Conservation (phyloP, 148 eudicot genomes). For the Spergularia bocconei region DNA sequence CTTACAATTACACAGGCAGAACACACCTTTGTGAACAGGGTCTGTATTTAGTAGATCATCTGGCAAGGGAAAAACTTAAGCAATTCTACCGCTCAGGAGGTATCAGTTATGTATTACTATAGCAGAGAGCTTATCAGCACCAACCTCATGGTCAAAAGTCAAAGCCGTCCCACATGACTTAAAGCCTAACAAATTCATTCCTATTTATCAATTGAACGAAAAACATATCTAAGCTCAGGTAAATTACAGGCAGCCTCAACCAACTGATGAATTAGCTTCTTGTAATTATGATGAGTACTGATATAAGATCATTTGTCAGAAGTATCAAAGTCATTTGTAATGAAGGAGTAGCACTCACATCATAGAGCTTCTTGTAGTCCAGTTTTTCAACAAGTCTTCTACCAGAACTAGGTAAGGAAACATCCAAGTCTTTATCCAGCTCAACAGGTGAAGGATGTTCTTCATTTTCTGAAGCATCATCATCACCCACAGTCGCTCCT, state of each 20-base stretch:
- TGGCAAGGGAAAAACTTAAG: no score
- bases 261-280: background rate
- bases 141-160: background rate
- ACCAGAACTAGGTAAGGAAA: conserved; percentile 36
- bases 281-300: background rate
- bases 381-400: conserved; percentile 64
- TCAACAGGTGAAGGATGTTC: conserved; percentile 27
- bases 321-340: conserved; percentile 5
- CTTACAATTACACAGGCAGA: background rate
- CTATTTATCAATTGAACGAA: background rate
- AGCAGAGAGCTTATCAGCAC: background rate
- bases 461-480: conserved; percentile 26
- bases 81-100: background rate
- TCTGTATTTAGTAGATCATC: no score
- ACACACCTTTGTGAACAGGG: no score
- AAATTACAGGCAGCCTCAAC: conserved; percentile 1
- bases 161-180: no score
- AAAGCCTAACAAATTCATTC: background rate
- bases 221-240: conserved; percentile 5
- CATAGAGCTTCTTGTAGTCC: conserved; percentile 91
- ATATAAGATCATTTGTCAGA: background rate
- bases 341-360: conserved; percentile 52
- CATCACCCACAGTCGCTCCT: conserved; percentile 35
- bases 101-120: background rate
- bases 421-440: conserved; percentile 34